Evolutionary conservation across 1,139 yeast genomes (phyloP).

Genomic region (Lodderomyces parapsilosis): DNA sequence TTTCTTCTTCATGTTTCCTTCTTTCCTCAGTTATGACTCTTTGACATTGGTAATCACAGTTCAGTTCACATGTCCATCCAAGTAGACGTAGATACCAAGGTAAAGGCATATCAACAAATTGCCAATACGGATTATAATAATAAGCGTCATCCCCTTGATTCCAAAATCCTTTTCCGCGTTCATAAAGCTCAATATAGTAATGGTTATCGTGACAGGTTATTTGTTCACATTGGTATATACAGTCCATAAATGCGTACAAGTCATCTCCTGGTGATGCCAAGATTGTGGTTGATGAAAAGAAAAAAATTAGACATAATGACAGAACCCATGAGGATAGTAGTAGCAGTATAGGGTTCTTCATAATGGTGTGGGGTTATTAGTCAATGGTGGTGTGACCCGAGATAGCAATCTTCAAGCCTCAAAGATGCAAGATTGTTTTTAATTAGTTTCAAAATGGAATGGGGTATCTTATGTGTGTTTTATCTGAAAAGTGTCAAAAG

Average conservation of each 20-base stretch:
- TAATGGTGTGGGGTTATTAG: too few species aligned
- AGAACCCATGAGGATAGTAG: too few species aligned
- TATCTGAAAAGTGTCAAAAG: too few species aligned
- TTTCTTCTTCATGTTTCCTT: constrained; percentile 38
- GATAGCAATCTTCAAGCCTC: too few species aligned
- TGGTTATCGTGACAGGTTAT: constrained; percentile 36
- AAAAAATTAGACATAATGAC: neutral
- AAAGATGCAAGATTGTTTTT: too few species aligned
- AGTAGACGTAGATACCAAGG: constrained; percentile 46
- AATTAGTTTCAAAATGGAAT: too few species aligned
- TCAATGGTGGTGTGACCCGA: too few species aligned
- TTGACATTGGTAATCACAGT: constrained; percentile 94
- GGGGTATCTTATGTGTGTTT: too few species aligned
- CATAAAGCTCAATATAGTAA: constrained; percentile 31
- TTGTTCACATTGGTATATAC: constrained; percentile 60
- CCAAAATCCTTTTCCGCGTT: constrained; percentile 8
- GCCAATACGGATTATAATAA: constrained; percentile 31
- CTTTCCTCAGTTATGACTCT: constrained; percentile 63
- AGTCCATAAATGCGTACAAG: constrained; percentile 64
- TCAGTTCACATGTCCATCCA: constrained; percentile 75
- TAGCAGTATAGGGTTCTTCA: neutral
- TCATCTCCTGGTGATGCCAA: constrained; percentile 77
- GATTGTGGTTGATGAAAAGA: neutral
- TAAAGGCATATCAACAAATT: constrained; percentile 37
- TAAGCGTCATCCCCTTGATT: constrained; percentile 24